phyloP scores from a whole-genome alignment of 441 rosid genomes.

The Aleurites moluccanus region DNA sequence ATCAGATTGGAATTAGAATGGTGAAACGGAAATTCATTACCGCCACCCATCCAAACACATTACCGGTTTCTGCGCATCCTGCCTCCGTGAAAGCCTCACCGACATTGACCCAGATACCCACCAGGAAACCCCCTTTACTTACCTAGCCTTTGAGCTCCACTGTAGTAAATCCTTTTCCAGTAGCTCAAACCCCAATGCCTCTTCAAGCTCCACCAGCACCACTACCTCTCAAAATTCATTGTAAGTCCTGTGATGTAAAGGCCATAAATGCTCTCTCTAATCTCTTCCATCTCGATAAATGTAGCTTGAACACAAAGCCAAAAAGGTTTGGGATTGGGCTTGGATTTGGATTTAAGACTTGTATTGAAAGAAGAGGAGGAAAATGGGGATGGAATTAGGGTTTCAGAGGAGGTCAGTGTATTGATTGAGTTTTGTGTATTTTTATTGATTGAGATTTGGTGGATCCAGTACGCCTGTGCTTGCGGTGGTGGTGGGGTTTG shows the following conservation, averaged over 20 bases:
- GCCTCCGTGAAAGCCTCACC: conserved; percentile 95
- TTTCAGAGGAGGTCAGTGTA: conserved; percentile 30
- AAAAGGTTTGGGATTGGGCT: conserved; percentile 31
- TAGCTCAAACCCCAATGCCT: conserved; percentile 59
- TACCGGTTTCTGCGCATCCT: conserved; percentile 87
- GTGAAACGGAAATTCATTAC: conserved; percentile 26
- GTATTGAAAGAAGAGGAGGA: conserved; percentile 52
- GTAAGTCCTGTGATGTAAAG: conserved; percentile 87
- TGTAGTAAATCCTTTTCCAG: conserved; percentile 87
- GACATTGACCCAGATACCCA: conserved; percentile 55
- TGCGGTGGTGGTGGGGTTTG: too few species aligned
- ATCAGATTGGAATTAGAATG: conserved; percentile 47
- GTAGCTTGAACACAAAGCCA: conserved; percentile 39
- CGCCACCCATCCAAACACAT: conserved; percentile 77
- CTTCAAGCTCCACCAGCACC: conserved; percentile 21
- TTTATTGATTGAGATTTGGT: too few species aligned
- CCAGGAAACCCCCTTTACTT: conserved; percentile 43
- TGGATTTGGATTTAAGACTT: conserved; percentile 38
- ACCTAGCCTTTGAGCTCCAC: conserved; percentile 74
- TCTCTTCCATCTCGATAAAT: conserved; percentile 55
- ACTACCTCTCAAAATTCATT: conserved; percentile 65
- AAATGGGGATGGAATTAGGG: conserved; percentile 40
- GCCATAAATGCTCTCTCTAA: conserved; percentile 63
- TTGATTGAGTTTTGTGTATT: too few species aligned
- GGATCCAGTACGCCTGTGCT: too few species aligned